phyloP scores from a whole-genome alignment of 2,329 filamentous ascomycete genomes.

The Ilyonectria mors-panacis region DNA sequence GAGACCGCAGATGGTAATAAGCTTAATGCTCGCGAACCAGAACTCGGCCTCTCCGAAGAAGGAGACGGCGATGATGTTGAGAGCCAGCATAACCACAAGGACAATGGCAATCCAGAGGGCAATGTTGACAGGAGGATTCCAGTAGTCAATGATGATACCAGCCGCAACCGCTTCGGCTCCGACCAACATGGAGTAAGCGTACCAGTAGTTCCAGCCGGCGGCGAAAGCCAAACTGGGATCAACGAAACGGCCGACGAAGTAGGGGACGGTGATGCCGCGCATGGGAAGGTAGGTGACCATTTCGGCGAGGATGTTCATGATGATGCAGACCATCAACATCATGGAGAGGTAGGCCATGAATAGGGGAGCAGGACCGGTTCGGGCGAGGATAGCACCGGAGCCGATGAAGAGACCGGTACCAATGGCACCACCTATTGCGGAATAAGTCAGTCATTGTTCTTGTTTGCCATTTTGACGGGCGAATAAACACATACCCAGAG shows the following conservation, averaged over 20 bases:
- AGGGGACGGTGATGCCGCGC: conserved; percentile 70
- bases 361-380: conserved; percentile 75
- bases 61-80: conserved; percentile 71
- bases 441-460: conserved; percentile 4
- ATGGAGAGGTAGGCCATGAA: conserved; percentile 77
- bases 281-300: conserved; percentile 70
- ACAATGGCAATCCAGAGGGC: conserved; percentile 74
- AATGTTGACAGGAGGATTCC: conserved; percentile 66
- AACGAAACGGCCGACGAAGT: conserved; percentile 70
- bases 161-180: conserved; percentile 72
- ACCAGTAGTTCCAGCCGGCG: conserved; percentile 74
- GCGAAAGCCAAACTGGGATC: conserved; percentile 71
- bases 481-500: conserved; percentile 58
- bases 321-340: conserved; percentile 67
- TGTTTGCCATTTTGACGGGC: not conserved
- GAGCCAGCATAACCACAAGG: conserved; percentile 65
- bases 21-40: conserved; percentile 72
- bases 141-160: conserved; percentile 73
- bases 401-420: conserved; percentile 76
- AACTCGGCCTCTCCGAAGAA: conserved; percentile 75
- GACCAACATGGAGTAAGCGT: conserved; percentile 71
- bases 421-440: conserved; percentile 63
- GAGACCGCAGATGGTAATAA: conserved; percentile 71
- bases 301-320: conserved; percentile 70
- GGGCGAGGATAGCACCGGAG: conserved; percentile 69